A percentile compares a stretch with the other conserved stretches of the same genome.
phyloP scores from a whole-genome alignment of 192 early-diverging fungal species.

The Entomortierella chlamydospora region DNA sequence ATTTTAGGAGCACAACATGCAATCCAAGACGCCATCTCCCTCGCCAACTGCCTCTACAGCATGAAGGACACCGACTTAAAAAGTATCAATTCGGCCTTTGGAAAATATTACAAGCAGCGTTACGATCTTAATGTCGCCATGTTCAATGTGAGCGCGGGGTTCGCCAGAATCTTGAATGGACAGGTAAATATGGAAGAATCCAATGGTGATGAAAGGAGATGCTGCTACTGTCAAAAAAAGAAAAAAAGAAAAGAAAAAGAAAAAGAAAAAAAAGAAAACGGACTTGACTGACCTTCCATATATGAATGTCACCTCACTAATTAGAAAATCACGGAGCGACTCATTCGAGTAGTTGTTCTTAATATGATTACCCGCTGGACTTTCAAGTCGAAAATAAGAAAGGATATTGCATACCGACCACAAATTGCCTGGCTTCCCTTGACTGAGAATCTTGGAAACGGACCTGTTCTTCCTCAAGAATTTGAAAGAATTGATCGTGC shows the following conservation, averaged over 20 bases:
- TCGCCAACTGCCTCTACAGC: neutral
- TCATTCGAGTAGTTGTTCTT: neutral
- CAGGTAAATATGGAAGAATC: no score
- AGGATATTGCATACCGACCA: neutral
- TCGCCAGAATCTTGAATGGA: neutral
- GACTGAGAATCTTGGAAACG: neutral
- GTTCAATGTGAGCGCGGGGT: neutral
- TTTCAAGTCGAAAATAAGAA: neutral
- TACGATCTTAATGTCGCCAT: neutral
- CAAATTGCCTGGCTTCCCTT: neutral
- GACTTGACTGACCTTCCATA: no score
- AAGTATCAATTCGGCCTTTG: no score
- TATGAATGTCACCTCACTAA: no score
- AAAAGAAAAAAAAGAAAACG: no score
- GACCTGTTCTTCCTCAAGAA: neutral
- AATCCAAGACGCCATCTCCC: no score
- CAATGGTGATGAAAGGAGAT: no score
- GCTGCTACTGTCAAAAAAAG: no score
- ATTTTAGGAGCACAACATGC: neutral
- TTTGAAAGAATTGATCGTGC: neutral
- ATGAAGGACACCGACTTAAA: neutral
- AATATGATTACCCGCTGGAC: neutral
- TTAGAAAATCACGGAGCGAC: neutral
- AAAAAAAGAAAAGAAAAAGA: no score
- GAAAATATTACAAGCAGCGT: neutral